Evolutionary conservation across 2,329 filamentous ascomycete species (phyloP).

Genomic region (Colletotrichum horii): DNA sequence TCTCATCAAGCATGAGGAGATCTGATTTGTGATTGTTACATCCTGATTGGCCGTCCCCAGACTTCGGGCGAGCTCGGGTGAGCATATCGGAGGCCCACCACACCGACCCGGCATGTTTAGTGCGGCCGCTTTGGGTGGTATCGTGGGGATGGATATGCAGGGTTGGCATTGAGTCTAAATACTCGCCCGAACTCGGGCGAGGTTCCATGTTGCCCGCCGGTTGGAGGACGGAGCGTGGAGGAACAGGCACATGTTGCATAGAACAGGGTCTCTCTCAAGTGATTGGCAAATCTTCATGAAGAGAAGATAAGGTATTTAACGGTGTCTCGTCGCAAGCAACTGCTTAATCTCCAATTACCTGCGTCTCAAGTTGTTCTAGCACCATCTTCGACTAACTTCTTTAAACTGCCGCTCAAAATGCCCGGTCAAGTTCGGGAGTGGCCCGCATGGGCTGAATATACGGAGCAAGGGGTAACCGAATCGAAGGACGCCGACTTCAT

Average conservation of each 20-base stretch:
- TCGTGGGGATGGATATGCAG: background rate
- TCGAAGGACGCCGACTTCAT: slow-evolving; percentile 28
- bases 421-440: slow-evolving; percentile 23
- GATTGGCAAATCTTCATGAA: background rate
- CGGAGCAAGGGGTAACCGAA: slow-evolving; percentile 7
- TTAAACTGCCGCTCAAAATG: slow-evolving; percentile 8
- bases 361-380: background rate
- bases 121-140: background rate
- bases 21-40: background rate
- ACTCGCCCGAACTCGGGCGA: slow-evolving; percentile 14
- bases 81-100: slow-evolving; percentile 37
- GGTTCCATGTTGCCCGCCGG: background rate
- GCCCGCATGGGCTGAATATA: slow-evolving; percentile 29
- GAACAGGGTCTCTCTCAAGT: background rate
- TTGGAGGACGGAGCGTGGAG: background rate
- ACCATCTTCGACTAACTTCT: background rate
- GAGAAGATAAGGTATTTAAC: background rate
- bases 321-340: background rate
- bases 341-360: accelerated
- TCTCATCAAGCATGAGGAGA: background rate
- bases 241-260: too few species aligned
- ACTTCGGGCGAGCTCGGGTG: slow-evolving; percentile 28
- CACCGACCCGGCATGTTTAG: slow-evolving; percentile 32
- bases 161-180: background rate
- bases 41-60: background rate